These are phyloP conservation scores for Lippia alba DNA, from an alignment of 305 asterid genomes.

Conservation along the genomic window DNA sequence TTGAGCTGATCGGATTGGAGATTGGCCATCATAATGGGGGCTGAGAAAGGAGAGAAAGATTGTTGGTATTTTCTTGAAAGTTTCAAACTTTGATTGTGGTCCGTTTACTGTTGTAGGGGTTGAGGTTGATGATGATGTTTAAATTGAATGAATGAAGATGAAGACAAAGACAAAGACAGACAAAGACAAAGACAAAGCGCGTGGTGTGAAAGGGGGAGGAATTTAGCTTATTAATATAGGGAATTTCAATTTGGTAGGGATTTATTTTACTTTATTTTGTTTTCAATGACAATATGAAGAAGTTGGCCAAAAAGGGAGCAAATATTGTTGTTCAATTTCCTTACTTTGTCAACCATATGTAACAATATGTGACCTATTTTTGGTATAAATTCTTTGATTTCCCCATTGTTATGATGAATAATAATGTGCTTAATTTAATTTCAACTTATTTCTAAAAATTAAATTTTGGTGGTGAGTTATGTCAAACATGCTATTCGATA, in stretches of 20 bases:
- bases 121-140: slow-evolving; percentile 3
- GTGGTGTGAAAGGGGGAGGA: slow-evolving; percentile 26
- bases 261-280: too few relatives aligned
- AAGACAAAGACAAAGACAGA: too few relatives aligned
- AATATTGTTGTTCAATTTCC: too few relatives aligned
- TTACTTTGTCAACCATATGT: too few relatives aligned
- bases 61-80: slow-evolving; percentile 4
- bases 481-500: too few relatives aligned
- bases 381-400: background rate
- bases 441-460: too few relatives aligned
- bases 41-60: background rate
- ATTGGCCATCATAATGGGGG: slow-evolving; percentile 55
- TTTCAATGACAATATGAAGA: too few relatives aligned
- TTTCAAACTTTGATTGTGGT: slow-evolving; percentile 24
- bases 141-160: slow-evolving; percentile 11
- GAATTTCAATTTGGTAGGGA: background rate
- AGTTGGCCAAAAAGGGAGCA: too few relatives aligned
- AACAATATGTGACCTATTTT: slow-evolving; percentile 22
- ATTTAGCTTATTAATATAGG: background rate
- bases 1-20: slow-evolving; percentile 66
- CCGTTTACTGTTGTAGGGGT: slow-evolving; percentile 26
- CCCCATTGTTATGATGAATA: too few relatives aligned
- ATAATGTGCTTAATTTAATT: too few relatives aligned
- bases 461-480: too few relatives aligned
- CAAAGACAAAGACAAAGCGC: slow-evolving; percentile 32